phyloP scores from a whole-genome alignment of 495 filamentous ascomycete species.

The Penicillium riverlandense region DNA sequence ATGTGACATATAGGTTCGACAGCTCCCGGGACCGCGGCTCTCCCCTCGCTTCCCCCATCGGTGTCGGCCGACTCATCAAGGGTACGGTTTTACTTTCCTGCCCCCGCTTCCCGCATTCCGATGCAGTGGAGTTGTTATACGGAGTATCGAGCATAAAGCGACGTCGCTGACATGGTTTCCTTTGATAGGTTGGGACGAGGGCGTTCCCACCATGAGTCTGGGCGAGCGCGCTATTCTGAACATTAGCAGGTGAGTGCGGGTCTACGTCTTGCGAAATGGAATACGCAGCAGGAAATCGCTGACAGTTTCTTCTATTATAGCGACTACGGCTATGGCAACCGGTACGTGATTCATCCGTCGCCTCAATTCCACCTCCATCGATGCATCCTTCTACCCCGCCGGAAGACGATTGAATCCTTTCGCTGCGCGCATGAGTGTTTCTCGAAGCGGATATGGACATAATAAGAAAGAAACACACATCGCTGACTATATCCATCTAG shows the following conservation, averaged over 20 bases:
- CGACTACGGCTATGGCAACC: conserved; percentile 71
- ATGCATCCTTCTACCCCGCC: no score
- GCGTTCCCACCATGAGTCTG: conserved; percentile 68
- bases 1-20: conserved; percentile 57
- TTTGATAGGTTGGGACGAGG: conserved; percentile 75
- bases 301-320: conserved; percentile 32
- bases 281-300: conserved; percentile 3
- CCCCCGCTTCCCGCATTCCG: background rate
- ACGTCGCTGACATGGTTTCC: no score
- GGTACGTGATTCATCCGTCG: conserved; percentile 39
- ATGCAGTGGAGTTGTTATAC: no score
- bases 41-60: conserved; percentile 62
- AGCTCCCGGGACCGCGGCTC: conserved; percentile 53
- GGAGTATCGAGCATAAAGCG: no score
- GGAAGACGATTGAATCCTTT: no score
- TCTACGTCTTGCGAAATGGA: background rate
- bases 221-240: conserved; percentile 76
- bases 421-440: no score
- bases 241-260: conserved; percentile 59
- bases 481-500: conserved; percentile 8
- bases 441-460: no score
- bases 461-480: no score
- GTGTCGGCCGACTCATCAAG: conserved; percentile 69
- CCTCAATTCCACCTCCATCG: no score
- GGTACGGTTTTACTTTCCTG: conserved; percentile 38